Evolutionary conservation across 306 rosid genomes (phyloP).

Genomic region (Pterocarpus macrocarpus): DNA sequence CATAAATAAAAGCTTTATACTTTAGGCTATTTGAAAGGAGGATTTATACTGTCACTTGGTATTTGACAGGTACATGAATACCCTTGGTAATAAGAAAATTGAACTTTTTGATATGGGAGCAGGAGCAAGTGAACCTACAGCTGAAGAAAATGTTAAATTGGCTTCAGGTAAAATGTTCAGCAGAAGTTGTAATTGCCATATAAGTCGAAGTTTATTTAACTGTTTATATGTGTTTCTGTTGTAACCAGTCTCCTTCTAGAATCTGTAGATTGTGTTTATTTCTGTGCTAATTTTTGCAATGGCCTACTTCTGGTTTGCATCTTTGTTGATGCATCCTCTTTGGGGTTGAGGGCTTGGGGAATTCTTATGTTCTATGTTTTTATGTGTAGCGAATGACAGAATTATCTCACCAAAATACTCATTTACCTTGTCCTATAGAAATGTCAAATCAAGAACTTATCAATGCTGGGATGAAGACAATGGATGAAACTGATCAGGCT

Average conservation of each 20-base stretch:
- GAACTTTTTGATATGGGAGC: constrained; percentile 97
- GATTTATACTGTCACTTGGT: constrained; percentile 41
- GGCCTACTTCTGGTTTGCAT: constrained; percentile 32
- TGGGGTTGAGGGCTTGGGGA: constrained; percentile 18
- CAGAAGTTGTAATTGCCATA: constrained; percentile 22
- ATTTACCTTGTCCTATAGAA: constrained; percentile 61
- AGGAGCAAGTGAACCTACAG: constrained; percentile 83
- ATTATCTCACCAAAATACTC: constrained; percentile 42
- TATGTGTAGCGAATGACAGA: constrained; percentile 1
- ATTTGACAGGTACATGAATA: constrained; percentile 82
- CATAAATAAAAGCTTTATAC: background rate
- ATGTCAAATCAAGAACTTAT: constrained; percentile 98
- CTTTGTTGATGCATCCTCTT: constrained; percentile 30
- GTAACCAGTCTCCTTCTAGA: constrained; percentile 15
- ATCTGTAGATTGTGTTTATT: constrained; percentile 17
- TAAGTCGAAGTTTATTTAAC: constrained; percentile 24
- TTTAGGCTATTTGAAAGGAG: constrained; percentile 38
- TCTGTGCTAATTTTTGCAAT: constrained; percentile 25
- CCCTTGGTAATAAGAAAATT: constrained; percentile 88
- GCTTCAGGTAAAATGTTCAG: constrained; percentile 79
- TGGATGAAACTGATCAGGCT: constrained; percentile 98
- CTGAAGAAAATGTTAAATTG: constrained; percentile 80
- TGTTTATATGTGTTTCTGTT: constrained; percentile 23
- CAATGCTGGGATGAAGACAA: constrained; percentile 78
- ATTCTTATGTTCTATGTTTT: constrained; percentile 28